A percentile compares a stretch with the other conserved stretches of the same genome.
Evolutionary conservation across 2,329 filamentous ascomycete genomes (phyloP).

Genomic region (Botrytis sinoallii): DNA sequence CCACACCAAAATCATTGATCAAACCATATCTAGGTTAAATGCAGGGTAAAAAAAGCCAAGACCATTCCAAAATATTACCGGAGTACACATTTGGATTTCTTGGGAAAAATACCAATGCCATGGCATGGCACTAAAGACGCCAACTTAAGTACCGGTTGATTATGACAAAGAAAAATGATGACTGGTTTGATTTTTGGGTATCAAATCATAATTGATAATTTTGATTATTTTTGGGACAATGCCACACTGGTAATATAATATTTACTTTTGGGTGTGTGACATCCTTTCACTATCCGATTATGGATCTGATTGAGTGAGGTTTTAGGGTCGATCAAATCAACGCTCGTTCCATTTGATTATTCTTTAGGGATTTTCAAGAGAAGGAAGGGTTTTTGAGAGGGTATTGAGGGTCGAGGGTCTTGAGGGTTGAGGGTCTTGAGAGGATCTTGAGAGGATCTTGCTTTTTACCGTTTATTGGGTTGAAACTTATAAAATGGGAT

Average conservation of each 20-base stretch:
- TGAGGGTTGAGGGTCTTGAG: neutral
- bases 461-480: constrained; percentile 6
- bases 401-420: too few relatives aligned
- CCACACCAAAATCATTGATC: neutral
- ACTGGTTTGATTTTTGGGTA: neutral
- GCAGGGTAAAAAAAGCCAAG: neutral
- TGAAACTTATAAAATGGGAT: neutral
- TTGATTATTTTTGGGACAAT: neutral
- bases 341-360: neutral
- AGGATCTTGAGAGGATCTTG: neutral
- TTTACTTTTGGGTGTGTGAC: neutral
- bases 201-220: constrained; percentile 1
- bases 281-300: neutral
- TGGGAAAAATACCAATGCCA: constrained; percentile 7
- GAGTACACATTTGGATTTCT: neutral
- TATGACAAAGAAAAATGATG: constrained; percentile 6
- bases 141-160: neutral
- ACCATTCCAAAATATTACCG: neutral
- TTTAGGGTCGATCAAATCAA: constrained; percentile 4
- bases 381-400: neutral
- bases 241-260: neutral
- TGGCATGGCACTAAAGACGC: neutral
- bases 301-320: neutral
- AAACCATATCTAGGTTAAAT: neutral
- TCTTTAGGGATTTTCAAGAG: neutral